Percentiles rank a stretch among this genome's conserved stretches.
These are phyloP conservation scores for Colletotrichum agaves DNA, from an alignment of 2,329 filamentous ascomycete species.

Conservation along the genomic window DNA sequence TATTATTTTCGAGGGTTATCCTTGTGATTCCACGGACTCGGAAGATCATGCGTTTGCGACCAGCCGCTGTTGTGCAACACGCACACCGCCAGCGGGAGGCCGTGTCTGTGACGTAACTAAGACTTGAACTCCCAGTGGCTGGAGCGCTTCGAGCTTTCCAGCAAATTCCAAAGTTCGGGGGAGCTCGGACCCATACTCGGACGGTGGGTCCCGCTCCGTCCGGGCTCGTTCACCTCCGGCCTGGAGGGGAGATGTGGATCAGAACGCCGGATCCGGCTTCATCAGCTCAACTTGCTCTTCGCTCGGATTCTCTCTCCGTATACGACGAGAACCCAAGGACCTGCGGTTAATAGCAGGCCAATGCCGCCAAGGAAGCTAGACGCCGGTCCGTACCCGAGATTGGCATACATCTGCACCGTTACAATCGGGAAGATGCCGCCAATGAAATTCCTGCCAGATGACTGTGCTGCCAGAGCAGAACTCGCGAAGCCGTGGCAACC, in stretches of 20 bases:
- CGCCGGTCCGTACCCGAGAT: constrained; percentile 75
- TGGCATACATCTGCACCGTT: constrained; percentile 76
- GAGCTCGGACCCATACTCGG: constrained; percentile 16
- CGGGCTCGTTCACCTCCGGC: not conserved
- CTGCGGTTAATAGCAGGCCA: constrained; percentile 73
- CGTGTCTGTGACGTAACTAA: constrained; percentile 32
- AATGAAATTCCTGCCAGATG: constrained; percentile 86
- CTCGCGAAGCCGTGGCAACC: constrained; percentile 51
- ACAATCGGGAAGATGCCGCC: constrained; percentile 85
- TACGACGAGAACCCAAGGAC: constrained; percentile 85
- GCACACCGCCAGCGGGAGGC: constrained; percentile 17
- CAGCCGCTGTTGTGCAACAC: not conserved
- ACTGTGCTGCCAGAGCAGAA: constrained; percentile 85
- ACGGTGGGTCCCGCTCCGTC: not conserved
- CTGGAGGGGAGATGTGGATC: not conserved
- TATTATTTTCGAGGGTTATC: not conserved
- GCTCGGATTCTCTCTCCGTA: constrained; percentile 80
- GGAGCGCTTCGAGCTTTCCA: constrained; percentile 31
- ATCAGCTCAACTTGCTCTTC: constrained; percentile 64
- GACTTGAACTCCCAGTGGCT: not conserved
- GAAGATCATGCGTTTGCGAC: not conserved
- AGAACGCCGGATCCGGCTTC: not conserved
- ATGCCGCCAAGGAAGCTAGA: constrained; percentile 82
- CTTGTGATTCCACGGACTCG: constrained; percentile 1
- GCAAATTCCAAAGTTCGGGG: constrained; percentile 33